These are phyloP conservation scores for Theileria orientalis DNA, from an alignment of 169 alveolate species.

Conservation along the genomic window DNA sequence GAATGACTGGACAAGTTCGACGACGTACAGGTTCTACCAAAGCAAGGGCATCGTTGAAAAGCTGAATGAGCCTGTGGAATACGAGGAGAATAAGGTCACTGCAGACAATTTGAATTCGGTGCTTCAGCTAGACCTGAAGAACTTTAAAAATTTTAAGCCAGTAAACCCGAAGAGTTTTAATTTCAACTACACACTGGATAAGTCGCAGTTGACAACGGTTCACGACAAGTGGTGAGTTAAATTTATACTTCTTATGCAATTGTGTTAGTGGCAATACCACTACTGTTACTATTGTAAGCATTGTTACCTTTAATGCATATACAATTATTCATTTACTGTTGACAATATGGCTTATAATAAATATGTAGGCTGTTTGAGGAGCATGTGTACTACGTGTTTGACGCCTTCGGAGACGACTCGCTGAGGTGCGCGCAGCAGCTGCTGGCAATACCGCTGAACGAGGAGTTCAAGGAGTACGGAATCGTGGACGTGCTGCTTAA, in stretches of 20 bases:
- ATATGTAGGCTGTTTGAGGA: slow-evolving; percentile 46
- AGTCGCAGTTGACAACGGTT: neutral
- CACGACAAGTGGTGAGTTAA: slow-evolving; percentile 55
- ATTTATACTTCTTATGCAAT: neutral
- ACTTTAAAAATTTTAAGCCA: slow-evolving; percentile 31
- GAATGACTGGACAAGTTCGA: slow-evolving; percentile 45
- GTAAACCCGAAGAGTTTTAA: slow-evolving; percentile 11
- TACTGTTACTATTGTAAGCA: too few species aligned
- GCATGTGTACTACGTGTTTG: slow-evolving; percentile 39
- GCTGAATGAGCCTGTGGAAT: slow-evolving; percentile 1
- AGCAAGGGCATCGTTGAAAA: slow-evolving; percentile 58
- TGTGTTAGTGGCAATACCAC: too few species aligned
- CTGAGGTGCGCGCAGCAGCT: slow-evolving; percentile 51
- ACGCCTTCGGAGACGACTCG: slow-evolving; percentile 45
- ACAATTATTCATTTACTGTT: too few species aligned
- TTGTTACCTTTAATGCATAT: too few species aligned
- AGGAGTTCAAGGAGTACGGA: slow-evolving; percentile 35
- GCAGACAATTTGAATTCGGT: slow-evolving; percentile 33
- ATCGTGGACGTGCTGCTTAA: slow-evolving; percentile 53
- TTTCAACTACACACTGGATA: neutral
- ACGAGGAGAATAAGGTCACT: slow-evolving; percentile 30
- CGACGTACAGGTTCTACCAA: slow-evolving; percentile 63
- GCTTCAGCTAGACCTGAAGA: slow-evolving; percentile 11
- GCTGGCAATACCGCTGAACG: slow-evolving; percentile 46
- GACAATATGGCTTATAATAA: neutral